A percentile compares a stretch with the other conserved stretches of the same genome.
Conservation (phyloP, 2,329 filamentous ascomycete species). For the Grosmannia penicillata region DNA sequence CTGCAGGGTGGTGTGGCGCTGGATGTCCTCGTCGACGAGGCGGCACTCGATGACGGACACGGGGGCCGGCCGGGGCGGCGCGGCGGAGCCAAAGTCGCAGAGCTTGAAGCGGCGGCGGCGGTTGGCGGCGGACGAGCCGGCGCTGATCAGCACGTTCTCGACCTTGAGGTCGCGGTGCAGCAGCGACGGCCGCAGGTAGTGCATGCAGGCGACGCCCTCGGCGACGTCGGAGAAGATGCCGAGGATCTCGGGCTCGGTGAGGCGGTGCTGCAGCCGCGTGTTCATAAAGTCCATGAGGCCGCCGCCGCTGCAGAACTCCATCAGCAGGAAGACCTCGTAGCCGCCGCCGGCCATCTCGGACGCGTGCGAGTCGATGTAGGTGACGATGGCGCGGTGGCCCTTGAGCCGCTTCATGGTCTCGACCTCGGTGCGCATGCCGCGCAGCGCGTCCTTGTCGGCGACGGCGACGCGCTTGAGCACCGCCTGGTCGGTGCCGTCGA, state of each 20-base stretch:
- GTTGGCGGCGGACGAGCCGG: slow-evolving; percentile 19
- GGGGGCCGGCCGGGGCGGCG: slow-evolving; percentile 69
- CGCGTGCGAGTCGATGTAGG: slow-evolving; percentile 95
- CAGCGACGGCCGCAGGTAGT: slow-evolving; percentile 88
- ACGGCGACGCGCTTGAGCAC: slow-evolving; percentile 93
- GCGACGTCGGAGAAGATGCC: slow-evolving; percentile 94
- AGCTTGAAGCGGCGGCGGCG: slow-evolving; percentile 73
- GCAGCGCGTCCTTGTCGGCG: slow-evolving; percentile 85
- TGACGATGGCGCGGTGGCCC: slow-evolving; percentile 91
- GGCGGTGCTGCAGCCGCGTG: slow-evolving; percentile 82
- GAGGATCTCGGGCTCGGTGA: slow-evolving; percentile 94
- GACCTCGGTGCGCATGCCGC: slow-evolving; percentile 94
- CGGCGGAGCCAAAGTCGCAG: slow-evolving; percentile 93
- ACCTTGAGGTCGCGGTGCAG: slow-evolving; percentile 94
- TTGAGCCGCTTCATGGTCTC: slow-evolving; percentile 99
- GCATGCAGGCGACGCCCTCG: slow-evolving; percentile 96
- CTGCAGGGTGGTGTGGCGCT: slow-evolving; percentile 92
- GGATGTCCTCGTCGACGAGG: slow-evolving; percentile 89
- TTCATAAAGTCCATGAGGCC: slow-evolving; percentile 99
- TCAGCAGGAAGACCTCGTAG: slow-evolving; percentile 94
- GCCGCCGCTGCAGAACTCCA: slow-evolving; percentile 93
- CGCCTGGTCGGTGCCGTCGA: slow-evolving; percentile 65
- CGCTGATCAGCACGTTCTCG: slow-evolving; percentile 87
- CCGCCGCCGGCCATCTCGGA: slow-evolving; percentile 85
- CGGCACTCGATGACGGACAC: slow-evolving; percentile 79